phyloP scores from a whole-genome alignment of 495 filamentous ascomycete genomes.

The Talaromyces borbonicus region DNA sequence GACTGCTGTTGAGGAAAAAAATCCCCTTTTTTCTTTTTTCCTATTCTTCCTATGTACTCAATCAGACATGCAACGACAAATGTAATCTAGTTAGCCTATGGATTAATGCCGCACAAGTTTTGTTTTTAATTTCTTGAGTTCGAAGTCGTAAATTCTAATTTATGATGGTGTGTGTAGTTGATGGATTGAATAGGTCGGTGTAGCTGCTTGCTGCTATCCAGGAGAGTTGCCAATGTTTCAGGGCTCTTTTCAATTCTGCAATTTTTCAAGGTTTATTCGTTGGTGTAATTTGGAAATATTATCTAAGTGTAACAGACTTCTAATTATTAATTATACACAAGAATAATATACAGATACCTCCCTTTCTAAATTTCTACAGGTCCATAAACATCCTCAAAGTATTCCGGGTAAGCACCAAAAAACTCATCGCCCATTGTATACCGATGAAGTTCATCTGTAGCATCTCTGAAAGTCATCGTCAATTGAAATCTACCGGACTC shows the following conservation, averaged over 20 bases:
- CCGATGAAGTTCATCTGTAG: neutral
- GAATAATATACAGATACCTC: too few relatives aligned
- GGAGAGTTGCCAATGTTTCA: too few relatives aligned
- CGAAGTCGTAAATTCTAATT: too few relatives aligned
- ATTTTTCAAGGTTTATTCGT: too few relatives aligned
- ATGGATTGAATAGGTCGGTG: too few relatives aligned
- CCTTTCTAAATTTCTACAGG: too few relatives aligned
- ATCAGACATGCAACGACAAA: conserved; percentile 2
- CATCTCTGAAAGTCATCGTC: neutral
- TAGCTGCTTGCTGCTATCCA: too few relatives aligned
- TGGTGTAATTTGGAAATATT: too few relatives aligned
- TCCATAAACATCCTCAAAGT: conserved; percentile 2
- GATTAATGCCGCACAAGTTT: conserved; percentile 6
- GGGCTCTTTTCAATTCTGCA: too few relatives aligned
- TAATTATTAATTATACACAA: too few relatives aligned
- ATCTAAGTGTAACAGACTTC: too few relatives aligned
- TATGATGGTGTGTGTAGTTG: too few relatives aligned
- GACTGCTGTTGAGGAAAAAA: conserved; percentile 1
- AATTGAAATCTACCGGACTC: neutral
- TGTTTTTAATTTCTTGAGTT: neutral
- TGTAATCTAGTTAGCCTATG: conserved; percentile 10
- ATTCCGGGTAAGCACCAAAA: neutral
- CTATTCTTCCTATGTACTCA: conserved; percentile 7
- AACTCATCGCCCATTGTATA: conserved; percentile 3
- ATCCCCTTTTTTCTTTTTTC: conserved; percentile 5